These are phyloP conservation scores for Pseudomonodictys pantanalensis DNA, from an alignment of 495 filamentous ascomycete species.

Conservation along the genomic window DNA sequence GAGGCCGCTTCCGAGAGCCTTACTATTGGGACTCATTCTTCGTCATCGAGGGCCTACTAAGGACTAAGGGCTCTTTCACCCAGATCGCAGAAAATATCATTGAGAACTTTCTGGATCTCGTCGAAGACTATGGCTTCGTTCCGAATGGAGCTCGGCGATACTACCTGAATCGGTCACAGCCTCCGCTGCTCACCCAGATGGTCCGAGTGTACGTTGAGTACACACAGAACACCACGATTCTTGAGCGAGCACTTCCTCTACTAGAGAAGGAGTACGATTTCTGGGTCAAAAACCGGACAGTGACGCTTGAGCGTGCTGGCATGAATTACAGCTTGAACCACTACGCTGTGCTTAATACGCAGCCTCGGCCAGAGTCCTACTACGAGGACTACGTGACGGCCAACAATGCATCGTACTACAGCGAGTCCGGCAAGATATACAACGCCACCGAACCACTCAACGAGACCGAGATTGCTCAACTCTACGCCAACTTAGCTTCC, in stretches of 20 bases:
- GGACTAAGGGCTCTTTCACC: conserved; percentile 36
- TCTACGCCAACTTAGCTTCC: conserved; percentile 34
- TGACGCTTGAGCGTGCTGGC: conserved; percentile 14
- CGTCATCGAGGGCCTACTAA: conserved; percentile 33
- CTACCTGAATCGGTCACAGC: conserved; percentile 36
- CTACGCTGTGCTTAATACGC: conserved; percentile 32
- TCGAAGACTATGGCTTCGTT: conserved; percentile 35
- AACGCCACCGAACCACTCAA: conserved; percentile 18
- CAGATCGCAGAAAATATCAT: conserved; percentile 36
- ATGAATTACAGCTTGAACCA: conserved; percentile 26
- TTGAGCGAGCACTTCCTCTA: conserved; percentile 31
- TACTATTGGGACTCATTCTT: conserved; percentile 40
- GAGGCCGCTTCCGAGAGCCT: conserved; percentile 36
- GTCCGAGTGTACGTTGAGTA: conserved; percentile 33
- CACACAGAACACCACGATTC: conserved; percentile 31
- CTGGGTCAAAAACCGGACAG: conserved; percentile 32
- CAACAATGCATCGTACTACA: conserved; percentile 34
- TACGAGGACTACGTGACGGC: conserved; percentile 35
- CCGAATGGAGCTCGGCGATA: conserved; percentile 34
- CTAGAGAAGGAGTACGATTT: conserved; percentile 32
- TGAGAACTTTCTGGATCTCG: conserved; percentile 37
- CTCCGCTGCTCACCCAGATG: conserved; percentile 36
- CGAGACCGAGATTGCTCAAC: conserved; percentile 22
- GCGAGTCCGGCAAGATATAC: conserved; percentile 28
- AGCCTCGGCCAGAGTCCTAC: conserved; percentile 37